Base-by-base conservation (phyloP, 2,329 filamentous ascomycete genomes). In the Thermothelomyces thermophilus region DNA sequence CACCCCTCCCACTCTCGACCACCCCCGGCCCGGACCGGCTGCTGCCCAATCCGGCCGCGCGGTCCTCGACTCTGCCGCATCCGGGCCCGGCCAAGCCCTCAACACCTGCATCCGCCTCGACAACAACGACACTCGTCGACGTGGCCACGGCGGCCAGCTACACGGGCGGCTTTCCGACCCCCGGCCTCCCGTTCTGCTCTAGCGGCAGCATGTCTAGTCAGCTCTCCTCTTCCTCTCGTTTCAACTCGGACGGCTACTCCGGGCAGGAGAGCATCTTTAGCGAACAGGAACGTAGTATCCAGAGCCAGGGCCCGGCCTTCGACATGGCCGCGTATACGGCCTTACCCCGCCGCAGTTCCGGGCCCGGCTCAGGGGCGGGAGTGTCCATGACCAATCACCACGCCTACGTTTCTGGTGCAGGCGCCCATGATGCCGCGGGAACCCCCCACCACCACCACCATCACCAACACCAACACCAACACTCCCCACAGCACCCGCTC, bases 1-100 rank as follows among this genome's bases (percentile, higher is more conserved):
- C 70, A 0, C 69, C 70, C 0, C 62, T 73, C 0, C 70, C 70
- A 0, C 48, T 64, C 1, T 46, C 65, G 5, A 59, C 63, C 22
- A 58, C 63, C 3, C 55, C 56, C 1, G 46, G 30, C 19, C 46
- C 51, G 10, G 65, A 66, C 14, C 61, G 64, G 9, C 54, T 66
- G 11, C 61, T 72, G 1, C 68, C 70, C 1, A 65, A 68, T 3
- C 65, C 66, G 2, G 58, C 64, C 8, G 65, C 62, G 24, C 63
- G 66, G 33, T 58, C 65, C 0, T 64, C 62, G 1, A 57, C 52
- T 5, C 19, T 54, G 20, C 53, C 53, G 20, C 68, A 67, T 48
- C 64, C 65, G 14, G 36, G 49, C 1, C 10, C 50, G 13, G 30
- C 53, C 35, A 67, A 66, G 48, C 30, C 56, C 14, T 16, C 53